Percentiles rank a stretch among this genome's conserved stretches.
These are phyloP conservation scores for Pythium sp. DNA, from an alignment of 352 stramenopile species.

Conservation along the genomic window DNA sequence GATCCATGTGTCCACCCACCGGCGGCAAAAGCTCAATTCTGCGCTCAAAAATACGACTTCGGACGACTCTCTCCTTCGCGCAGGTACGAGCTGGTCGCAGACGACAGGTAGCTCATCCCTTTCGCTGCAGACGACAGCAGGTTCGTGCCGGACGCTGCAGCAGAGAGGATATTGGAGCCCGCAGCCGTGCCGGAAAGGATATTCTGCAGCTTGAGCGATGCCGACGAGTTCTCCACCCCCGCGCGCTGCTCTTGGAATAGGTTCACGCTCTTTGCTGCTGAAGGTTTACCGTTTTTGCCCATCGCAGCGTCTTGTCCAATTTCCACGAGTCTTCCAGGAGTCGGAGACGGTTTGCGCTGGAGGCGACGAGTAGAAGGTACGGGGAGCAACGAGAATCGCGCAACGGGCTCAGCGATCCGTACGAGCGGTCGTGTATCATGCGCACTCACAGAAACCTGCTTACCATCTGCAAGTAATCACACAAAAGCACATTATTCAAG, in stretches of 20 bases:
- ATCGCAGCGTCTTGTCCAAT: neutral
- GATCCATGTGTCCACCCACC: neutral
- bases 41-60: slow-evolving; percentile 60
- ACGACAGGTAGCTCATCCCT: slow-evolving; percentile 80
- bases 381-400: slow-evolving; percentile 78
- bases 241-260: slow-evolving; percentile 35
- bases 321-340: slow-evolving; percentile 6
- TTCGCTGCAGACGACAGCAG: slow-evolving; percentile 72
- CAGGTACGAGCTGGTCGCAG: slow-evolving; percentile 67
- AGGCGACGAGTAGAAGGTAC: slow-evolving; percentile 59
- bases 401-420: slow-evolving; percentile 69
- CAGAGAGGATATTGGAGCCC: slow-evolving; percentile 64
- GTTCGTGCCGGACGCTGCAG: slow-evolving; percentile 57
- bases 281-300: slow-evolving; percentile 28
- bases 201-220: slow-evolving; percentile 57
- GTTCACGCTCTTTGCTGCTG: slow-evolving; percentile 25
- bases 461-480: slow-evolving; percentile 46
- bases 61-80: slow-evolving; percentile 40
- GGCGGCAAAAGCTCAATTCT: neutral
- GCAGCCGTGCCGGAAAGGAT: slow-evolving; percentile 59
- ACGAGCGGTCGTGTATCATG: slow-evolving; percentile 68
- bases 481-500: slow-evolving; percentile 14
- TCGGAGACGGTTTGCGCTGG: slow-evolving; percentile 35
- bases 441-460: slow-evolving; percentile 60
- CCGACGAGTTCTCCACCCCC: slow-evolving; percentile 22